A percentile compares a stretch with the other conserved stretches of the same genome.
phyloP scores from a whole-genome alignment of 371 early-diverging fungal genomes.

The Apophysomyces variabilis region DNA sequence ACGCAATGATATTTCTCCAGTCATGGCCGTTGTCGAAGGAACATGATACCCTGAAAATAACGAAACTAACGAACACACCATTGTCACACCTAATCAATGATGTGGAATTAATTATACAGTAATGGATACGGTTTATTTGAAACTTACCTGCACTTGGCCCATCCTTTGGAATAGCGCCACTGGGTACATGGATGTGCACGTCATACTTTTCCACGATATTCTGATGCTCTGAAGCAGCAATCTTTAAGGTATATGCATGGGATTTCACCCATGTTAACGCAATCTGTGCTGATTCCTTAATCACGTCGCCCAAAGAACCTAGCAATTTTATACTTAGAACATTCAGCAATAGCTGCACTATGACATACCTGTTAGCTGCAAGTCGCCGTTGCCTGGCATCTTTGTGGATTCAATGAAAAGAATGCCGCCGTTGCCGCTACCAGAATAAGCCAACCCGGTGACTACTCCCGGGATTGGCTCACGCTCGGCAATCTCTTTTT shows the following conservation, averaged over 20 bases:
- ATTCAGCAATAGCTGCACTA: background rate
- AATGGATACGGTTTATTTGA: conserved; percentile 3
- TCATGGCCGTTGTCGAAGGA: conserved; percentile 70
- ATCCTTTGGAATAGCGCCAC: conserved; percentile 84
- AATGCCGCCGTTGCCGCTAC: conserved; percentile 75
- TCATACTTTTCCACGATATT: conserved; percentile 56
- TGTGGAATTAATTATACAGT: conserved; percentile 26
- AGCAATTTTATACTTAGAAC: background rate
- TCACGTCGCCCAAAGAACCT: conserved; percentile 86
- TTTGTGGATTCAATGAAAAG: conserved; percentile 81
- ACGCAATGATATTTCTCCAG: conserved; percentile 85
- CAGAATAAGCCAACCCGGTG: conserved; percentile 84
- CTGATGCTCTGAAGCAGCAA: conserved; percentile 36
- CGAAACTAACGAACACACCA: conserved; percentile 79
- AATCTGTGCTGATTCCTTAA: conserved; percentile 85
- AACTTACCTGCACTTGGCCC: conserved; percentile 66
- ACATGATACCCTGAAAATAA: conserved; percentile 66
- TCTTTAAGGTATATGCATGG: conserved; percentile 62
- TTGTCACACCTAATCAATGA: conserved; percentile 53
- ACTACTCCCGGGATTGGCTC: conserved; percentile 74
- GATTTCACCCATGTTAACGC: conserved; percentile 82
- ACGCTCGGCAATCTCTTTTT: conserved; percentile 70
- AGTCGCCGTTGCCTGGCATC: conserved; percentile 74
- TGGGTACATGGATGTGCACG: conserved; percentile 86
- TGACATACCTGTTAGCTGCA: conserved; percentile 63